Base-by-base conservation (phyloP, 139 green algal species). In the Chlamydomonas schloesseri region DNA sequence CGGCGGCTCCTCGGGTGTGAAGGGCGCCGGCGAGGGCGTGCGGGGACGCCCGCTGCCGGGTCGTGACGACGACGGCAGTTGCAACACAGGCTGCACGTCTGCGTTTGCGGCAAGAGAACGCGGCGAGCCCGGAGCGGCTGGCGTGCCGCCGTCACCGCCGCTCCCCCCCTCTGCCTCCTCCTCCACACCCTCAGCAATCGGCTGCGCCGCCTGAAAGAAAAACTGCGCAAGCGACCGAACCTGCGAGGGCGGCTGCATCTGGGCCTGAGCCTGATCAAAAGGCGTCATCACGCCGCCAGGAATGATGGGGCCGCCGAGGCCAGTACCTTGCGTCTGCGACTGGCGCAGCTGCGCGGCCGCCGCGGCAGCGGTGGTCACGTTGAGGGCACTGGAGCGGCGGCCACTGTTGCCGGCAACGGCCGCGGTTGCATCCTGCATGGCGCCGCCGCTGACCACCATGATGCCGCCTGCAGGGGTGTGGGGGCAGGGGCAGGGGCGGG, bases 391-490 rank as follows among this genome's bases (percentile, higher is more conserved):
- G 55, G 55, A 62, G 55, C 55, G 20, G 55, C 55, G 20, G 55
- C 55, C 55, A 11, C 55, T 11, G 55, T 11, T 24, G 55, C 55
- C 55, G 10, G 20, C 55, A 11, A 23, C 55, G 55, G 20, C 55
- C 9, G 18, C 21, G 18, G 18, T 31, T n/a, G 10, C 64, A 3
- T 23, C 60, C 37, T 73, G 60, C 60, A 73, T 34, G 29, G 78
- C 62, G 13, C 64, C 78, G 42, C 79, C 67, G n/a, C 79, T 85
- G 8, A 85, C 67, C 6, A 85, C 79, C 79, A 72, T 37, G 79
- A 85, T 85, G 67, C 79, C 79, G 47, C 79, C 79, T 50, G 42
- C 8, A 50, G 42, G 42, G 6, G 42, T 50, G n/a, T n/a, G n/a
- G n/a, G n/a, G n/a, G n/a, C n/a, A n/a, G n/a, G n/a, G n/a, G n/a